Percentiles rank a stretch among this genome's conserved stretches.
Evolutionary conservation across 306 rosid genomes (phyloP).

Genomic region (Vigna radiata): DNA sequence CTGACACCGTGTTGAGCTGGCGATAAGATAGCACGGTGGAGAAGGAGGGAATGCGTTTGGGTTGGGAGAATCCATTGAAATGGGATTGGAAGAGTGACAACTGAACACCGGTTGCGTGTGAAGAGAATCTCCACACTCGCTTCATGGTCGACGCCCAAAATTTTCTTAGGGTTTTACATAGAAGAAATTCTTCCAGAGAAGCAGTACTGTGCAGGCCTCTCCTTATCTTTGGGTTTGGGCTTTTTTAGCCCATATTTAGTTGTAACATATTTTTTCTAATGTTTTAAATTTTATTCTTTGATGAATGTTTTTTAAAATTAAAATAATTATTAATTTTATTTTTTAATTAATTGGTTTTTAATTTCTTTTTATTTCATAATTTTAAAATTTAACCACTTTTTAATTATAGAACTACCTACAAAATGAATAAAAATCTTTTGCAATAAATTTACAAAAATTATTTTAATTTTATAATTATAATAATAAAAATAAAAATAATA

Average conservation of each 20-base stretch:
- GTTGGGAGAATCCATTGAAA: conserved; percentile 33
- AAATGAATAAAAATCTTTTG: no score
- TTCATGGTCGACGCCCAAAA: conserved; percentile 51
- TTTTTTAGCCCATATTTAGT: neutral
- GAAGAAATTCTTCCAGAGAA: neutral
- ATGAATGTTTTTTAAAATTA: no score
- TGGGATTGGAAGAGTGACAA: conserved; percentile 36
- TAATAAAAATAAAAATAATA: no score
- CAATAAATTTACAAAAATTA: no score
- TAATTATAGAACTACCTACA: no score
- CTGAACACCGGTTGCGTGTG: conserved; percentile 53
- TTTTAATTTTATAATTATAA: no score
- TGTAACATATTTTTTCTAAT: no score
- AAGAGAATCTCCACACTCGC: conserved; percentile 58
- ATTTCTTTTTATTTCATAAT: no score
- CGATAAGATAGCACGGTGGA: neutral
- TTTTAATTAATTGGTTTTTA: no score
- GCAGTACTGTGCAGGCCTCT: neutral
- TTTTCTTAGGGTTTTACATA: conserved; percentile 40
- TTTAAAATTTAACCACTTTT: no score
- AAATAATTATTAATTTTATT: no score
- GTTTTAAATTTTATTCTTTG: no score
- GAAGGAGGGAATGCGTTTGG: neutral
- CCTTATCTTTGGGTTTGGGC: neutral
- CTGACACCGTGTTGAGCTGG: neutral